phyloP scores from a whole-genome alignment of 202 grass and related monocot species.

The Eragrostis tef region DNA sequence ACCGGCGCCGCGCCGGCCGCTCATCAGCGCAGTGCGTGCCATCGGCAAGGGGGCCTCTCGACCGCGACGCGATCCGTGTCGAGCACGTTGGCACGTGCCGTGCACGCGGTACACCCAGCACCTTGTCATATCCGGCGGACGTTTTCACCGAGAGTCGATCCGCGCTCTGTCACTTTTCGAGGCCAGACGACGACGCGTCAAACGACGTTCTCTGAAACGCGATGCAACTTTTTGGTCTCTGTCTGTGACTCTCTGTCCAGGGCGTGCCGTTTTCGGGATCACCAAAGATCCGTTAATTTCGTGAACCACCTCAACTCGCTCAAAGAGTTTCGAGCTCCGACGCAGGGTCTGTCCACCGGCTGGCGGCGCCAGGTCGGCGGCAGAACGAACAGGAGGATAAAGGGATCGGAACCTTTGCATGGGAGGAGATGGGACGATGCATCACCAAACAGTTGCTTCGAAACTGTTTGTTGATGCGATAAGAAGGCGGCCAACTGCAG shows the following conservation, averaged over 20 bases:
- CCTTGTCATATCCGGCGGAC: constrained; percentile 16
- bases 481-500: background rate
- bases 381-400: background rate
- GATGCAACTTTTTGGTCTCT: background rate
- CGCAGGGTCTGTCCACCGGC: background rate
- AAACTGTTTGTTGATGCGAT: background rate
- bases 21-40: background rate
- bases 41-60: background rate
- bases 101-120: background rate
- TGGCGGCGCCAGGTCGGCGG: background rate
- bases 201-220: constrained; percentile 1
- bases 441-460: background rate
- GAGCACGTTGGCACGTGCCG: background rate
- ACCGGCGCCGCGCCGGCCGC: background rate
- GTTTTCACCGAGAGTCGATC: background rate
- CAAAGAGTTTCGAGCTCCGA: background rate
- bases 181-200: background rate
- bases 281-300: background rate
- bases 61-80: background rate
- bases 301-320: background rate
- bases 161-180: background rate
- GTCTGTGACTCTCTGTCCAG: background rate
- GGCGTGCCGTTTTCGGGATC: constrained; percentile 15
- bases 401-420: no score
- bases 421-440: background rate